These are phyloP conservation scores for Oehlia diaphana DNA, from an alignment of 192 early-diverging fungal species.

Conservation along the genomic window DNA sequence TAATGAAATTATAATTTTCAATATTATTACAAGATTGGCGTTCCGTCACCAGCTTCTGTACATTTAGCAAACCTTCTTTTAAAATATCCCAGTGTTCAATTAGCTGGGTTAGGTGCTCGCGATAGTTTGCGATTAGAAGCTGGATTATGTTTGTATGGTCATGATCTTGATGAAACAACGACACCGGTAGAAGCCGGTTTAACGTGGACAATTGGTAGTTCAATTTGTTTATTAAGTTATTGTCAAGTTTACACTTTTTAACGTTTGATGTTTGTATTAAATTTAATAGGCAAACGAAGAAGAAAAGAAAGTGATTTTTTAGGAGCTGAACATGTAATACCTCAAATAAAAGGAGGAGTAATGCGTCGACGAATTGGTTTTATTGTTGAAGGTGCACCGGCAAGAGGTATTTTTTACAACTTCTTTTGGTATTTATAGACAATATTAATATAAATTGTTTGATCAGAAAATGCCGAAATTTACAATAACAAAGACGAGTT, in stretches of 20 bases:
- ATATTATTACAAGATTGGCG: slow-evolving; percentile 65
- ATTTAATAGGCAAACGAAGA: slow-evolving; percentile 71
- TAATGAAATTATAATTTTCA: slow-evolving; percentile 8
- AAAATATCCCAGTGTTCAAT: slow-evolving; percentile 70
- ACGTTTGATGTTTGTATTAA: background rate
- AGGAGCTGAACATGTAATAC: slow-evolving; percentile 81
- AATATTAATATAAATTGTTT: background rate
- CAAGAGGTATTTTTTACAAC: slow-evolving; percentile 55
- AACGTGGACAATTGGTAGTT: slow-evolving; percentile 89
- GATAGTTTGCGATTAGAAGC: slow-evolving; percentile 96
- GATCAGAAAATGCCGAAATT: slow-evolving; percentile 62
- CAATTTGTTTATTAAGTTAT: background rate
- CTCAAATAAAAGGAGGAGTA: slow-evolving; percentile 82
- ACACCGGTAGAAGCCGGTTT: slow-evolving; percentile 93
- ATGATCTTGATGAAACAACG: slow-evolving; percentile 90
- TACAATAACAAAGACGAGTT: slow-evolving; percentile 58
- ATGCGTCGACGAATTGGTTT: slow-evolving; percentile 85
- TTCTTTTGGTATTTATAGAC: background rate
- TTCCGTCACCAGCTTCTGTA: slow-evolving; percentile 71
- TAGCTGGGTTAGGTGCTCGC: slow-evolving; percentile 94
- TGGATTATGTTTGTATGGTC: slow-evolving; percentile 95
- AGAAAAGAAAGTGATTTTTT: slow-evolving; percentile 90
- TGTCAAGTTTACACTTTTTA: background rate
- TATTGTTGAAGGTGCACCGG: slow-evolving; percentile 90
- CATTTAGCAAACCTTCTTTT: slow-evolving; percentile 70